Evolutionary conservation across 257 asterid species (phyloP).

Genomic region (Buddleja alternifolia): DNA sequence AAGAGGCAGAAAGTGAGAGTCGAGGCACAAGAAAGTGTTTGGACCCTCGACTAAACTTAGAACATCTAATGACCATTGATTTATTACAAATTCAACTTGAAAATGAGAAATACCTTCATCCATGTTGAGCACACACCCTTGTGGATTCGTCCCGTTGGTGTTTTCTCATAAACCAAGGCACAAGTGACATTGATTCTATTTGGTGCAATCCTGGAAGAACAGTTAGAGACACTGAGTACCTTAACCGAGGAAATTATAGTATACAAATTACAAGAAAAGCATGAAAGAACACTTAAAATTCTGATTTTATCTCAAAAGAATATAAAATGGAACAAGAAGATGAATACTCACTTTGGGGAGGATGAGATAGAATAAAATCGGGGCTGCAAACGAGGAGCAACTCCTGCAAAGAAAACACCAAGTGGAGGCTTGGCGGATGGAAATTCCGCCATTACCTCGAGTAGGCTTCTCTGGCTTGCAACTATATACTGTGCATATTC

Average conservation of each 20-base stretch:
- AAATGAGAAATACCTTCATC: conserved; percentile 74
- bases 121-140: conserved; percentile 97
- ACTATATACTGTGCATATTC: conserved; percentile 83
- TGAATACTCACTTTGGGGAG: conserved; percentile 70
- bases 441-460: conserved; percentile 85
- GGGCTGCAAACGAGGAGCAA: conserved; percentile 88
- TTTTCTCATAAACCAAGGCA: conserved; percentile 83
- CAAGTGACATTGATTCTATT: conserved; percentile 87
- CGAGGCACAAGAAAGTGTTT: conserved; percentile 17
- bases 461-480: conserved; percentile 85
- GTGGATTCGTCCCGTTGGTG: conserved; percentile 87
- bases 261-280: not conserved
- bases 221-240: conserved; percentile 11
- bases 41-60: not conserved
- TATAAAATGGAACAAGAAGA: conserved; percentile 10
- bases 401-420: conserved; percentile 94
- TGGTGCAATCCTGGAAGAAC: conserved; percentile 63
- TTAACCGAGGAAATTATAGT: not conserved
- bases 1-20: conserved; percentile 25
- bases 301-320: conserved; percentile 11
- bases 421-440: conserved; percentile 85
- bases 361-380: conserved; percentile 97
- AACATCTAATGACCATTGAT: not conserved
- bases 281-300: not conserved
- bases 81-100: conserved; percentile 8